Evolutionary conservation across 768 basidiomycete species (phyloP), one percentile per base, ranked within the genome.

Genomic region (Rhizopogon vinicolor): DNA sequence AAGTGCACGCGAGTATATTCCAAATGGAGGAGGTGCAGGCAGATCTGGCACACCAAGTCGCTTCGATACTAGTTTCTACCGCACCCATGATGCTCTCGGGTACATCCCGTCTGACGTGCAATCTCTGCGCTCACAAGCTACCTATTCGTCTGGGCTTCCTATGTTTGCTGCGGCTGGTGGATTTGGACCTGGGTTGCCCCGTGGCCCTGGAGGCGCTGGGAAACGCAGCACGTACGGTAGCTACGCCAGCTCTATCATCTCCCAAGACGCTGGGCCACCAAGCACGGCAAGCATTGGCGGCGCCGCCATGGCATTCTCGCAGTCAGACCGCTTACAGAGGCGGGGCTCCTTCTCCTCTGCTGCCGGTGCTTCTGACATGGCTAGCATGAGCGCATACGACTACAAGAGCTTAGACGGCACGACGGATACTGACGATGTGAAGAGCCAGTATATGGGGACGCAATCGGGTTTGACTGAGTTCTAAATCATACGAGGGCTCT

Each of bases 51-150:
- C 93, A 5, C 91, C 93, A 3, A 93, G 91, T 65, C 91, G 94
- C 55, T 98, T 98, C 72, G 96, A 98, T 70, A 81, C 94, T 43
- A 86, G 88, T 67, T 98, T 97, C 78, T 98, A 94, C 72, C 86
- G 94, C 56, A 92, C 92, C 0, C 94, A 98, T 71, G 95, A 98
- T 66, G 85, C 94, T 0, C 79, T 95, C 52, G 87, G 90, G 5
- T 95, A 95, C 69, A 96, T 98, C 60, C 93, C 94, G 2, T 92
- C 93, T 6, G 97, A 98, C 66, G 91, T 87, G 22, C 96, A 97
- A 68, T 98, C 96, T 3, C 82, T 98, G 44, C 87, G 93, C 53
- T 98, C 96, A 2, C 97, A 99, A 70, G 95, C 96, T 0, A 94
- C 93, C 0, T 95, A 97, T 67, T 90, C 94, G 2, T 93, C 94